Base-by-base conservation (phyloP, 1,284 basidiomycete species). In the Microbotryomycetes sp. region DNA sequence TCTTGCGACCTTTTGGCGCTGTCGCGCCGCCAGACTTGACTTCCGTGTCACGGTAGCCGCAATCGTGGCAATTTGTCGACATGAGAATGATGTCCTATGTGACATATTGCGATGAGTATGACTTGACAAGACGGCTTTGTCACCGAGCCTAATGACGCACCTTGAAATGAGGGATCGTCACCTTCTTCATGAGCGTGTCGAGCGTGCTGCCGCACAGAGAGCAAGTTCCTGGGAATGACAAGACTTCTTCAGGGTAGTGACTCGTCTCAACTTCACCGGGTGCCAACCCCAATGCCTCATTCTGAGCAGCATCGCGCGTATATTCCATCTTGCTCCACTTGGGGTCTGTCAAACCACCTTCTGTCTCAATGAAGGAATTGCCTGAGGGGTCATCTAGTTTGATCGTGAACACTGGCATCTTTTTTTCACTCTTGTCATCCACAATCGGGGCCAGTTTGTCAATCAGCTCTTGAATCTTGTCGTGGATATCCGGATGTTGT, bases 151-250 rank as follows among this genome's bases (percentile, higher is more conserved):
- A 23, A 14, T 30, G 30, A 66, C 80, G 57, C 62, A 88, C 90
- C 81, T 98, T 91, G 82, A 99, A 98, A 78, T 99, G 94, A 0
- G 96, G 96, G 69, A 99, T 97, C 72, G 86, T 86, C 71, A 98
- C 88, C 74, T 89, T 91, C 81, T 98, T 94, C 90, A 98, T 97
- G 69, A 86, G 79, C 0, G 94, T 98, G 73, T 91, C 83, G 25
- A 92, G 80, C 7, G 83, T 80, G 64, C 87, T 86, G 2, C 87
- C 86, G 76, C 96, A 99, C 66, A 88, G 89, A 9, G 89, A 89
- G 76, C 96, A 98, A 3, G 83, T 80, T 0, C 90, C 89, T 1
- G 86, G 88, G 80, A 98, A 99, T 16, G 85, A 83, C 74, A 85
- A 90, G 14, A 99, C 83, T 75, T 98, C 94, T 65, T 97, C 93